These are phyloP conservation scores for Fraxinus baroniana DNA, from an alignment of 305 asterid genomes.

Conservation along the genomic window DNA sequence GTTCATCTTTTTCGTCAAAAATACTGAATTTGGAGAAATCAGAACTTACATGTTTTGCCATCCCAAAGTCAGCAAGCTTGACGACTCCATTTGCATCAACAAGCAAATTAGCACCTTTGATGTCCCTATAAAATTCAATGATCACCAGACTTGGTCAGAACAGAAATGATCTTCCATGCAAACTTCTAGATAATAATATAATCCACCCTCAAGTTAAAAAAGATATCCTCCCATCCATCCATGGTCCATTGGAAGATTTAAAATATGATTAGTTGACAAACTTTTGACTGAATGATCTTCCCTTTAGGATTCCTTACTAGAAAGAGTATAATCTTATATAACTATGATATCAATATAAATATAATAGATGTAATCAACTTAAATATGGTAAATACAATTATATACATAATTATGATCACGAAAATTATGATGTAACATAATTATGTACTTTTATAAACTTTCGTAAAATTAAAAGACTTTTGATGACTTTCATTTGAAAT, in stretches of 20 bases:
- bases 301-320: too few species aligned
- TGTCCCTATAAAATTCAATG: slow-evolving; percentile 53
- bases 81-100: slow-evolving; percentile 94
- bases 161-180: background rate
- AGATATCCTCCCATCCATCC: background rate
- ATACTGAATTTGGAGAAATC: slow-evolving; percentile 4
- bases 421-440: too few species aligned
- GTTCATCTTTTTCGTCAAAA: background rate
- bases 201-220: slow-evolving; percentile 10
- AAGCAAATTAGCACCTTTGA: slow-evolving; percentile 91
- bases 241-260: background rate
- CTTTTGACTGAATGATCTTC: too few species aligned
- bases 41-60: slow-evolving; percentile 88
- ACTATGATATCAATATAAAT: too few species aligned
- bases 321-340: too few species aligned
- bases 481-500: too few species aligned
- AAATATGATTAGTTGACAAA: background rate
- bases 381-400: too few species aligned
- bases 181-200: background rate
- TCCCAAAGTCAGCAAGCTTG: slow-evolving; percentile 96
- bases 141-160: slow-evolving; percentile 15
- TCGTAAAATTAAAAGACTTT: too few species aligned
- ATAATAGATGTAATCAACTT: too few species aligned
- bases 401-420: too few species aligned
- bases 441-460: too few species aligned